phyloP scores from a whole-genome alignment of 495 filamentous ascomycete genomes.

The Neurospora sp. region DNA sequence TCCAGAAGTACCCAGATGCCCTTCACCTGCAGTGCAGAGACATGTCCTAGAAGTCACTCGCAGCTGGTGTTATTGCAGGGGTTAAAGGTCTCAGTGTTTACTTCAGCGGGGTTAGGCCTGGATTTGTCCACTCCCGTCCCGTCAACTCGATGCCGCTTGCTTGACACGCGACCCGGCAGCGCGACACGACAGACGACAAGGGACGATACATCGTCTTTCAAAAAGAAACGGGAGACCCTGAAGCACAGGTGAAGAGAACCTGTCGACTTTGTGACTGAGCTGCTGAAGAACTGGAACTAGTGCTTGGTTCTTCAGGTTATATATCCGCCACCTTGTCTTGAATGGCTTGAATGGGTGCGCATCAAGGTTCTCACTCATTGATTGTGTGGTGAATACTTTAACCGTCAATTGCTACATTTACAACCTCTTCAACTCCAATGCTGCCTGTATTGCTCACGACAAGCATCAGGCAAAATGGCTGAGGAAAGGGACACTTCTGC shows the following conservation, averaged over 20 bases:
- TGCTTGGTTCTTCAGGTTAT: background rate
- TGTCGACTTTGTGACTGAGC: background rate
- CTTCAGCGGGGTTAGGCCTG: slow-evolving; percentile 1
- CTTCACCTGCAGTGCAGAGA: background rate
- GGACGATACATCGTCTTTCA: background rate
- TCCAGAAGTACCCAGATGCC: background rate
- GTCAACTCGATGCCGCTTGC: background rate
- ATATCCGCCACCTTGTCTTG: background rate
- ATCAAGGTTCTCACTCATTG: background rate
- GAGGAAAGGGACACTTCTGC: slow-evolving; percentile 32
- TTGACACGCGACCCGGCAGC: background rate
- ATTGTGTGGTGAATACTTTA: background rate
- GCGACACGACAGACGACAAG: background rate
- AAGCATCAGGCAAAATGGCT: slow-evolving; percentile 26
- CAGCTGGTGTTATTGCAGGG: background rate
- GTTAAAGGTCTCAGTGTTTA: background rate
- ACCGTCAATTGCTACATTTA: background rate
- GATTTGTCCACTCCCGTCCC: background rate
- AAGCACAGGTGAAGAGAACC: background rate
- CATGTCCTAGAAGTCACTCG: background rate
- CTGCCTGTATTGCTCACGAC: background rate
- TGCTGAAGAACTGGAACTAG: background rate
- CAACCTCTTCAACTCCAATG: background rate
- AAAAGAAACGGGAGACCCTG: background rate
- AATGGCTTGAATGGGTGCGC: background rate